Evolutionary conservation across 202 grass and related monocot genomes (phyloP), one percentile per base, ranked within the genome.

Genomic region (Elaeis oleifera): DNA sequence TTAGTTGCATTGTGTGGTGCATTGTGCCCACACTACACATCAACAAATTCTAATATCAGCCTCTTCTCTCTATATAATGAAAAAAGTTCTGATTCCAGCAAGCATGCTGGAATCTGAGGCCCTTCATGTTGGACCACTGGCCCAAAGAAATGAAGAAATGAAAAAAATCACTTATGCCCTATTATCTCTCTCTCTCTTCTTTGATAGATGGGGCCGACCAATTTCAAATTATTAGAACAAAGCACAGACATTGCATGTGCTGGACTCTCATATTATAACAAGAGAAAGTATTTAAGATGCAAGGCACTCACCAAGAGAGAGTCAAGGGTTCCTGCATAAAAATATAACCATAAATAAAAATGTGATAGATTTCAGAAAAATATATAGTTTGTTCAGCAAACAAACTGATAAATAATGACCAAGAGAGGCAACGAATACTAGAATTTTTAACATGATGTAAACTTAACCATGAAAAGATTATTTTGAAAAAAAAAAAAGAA

Each of bases 281-380:
- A 75, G 11, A 27, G 23, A 8, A 54, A 28, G 18, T 18, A 71
- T 58, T 44, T 16, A 26, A 54, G 71, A 55, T 70, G 73, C 23
- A 76, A 32, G 22, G 27, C 63, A 79, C 92, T 96, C 76, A 96
- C 92, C 92, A 96, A 89, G 55, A 96, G 79, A 50, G 91, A 96
- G 81, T 96, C 91, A 56, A 96, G 81, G 21, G 91, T 96, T 85
- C 91, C 91, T 96, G 87, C 81, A 85, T 67, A 76, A 54, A 85
- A 71, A 19, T 76, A 23, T 69, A 59, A 50, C 8, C 44, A 22
- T 3, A 18, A 49, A 49, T 22, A 55, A 64, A 51, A 58, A 17
- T 63, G n/a, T 5, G 17, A 27, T 26, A 61, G 14, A 61, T 28
- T 28, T 26, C 29, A 21, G 4, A 16, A 61, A n/a, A 61, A 18